Evolutionary conservation across 768 basidiomycete genomes (phyloP).

Genomic region (Dictyophora rubrovolvata): DNA sequence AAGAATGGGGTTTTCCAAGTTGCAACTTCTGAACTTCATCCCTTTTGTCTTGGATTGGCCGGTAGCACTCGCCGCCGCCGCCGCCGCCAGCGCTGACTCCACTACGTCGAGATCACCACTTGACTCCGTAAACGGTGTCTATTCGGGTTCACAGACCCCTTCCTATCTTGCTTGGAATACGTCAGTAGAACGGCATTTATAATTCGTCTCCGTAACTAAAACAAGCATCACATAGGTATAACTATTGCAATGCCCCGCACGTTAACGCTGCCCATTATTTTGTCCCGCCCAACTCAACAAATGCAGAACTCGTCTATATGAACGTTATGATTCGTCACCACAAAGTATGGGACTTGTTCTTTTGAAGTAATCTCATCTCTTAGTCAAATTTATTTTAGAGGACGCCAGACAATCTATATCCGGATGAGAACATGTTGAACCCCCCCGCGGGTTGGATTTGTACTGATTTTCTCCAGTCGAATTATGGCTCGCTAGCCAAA

Average conservation of each 20-base stretch:
- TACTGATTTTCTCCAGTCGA: constrained; percentile 26
- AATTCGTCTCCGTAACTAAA: no score
- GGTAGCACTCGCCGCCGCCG: not conserved
- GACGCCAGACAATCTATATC: constrained; percentile 41
- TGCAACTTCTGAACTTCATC: not conserved
- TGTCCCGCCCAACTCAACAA: constrained; percentile 16
- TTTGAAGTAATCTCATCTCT: not conserved
- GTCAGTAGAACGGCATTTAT: not conserved
- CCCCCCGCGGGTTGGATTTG: constrained; percentile 32
- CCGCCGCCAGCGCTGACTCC: not conserved
- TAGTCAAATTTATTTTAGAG: constrained; percentile 20
- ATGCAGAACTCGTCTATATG: constrained; percentile 29
- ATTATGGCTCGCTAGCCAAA: constrained; percentile 24
- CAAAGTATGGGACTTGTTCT: constrained; percentile 26
- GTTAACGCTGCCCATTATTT: constrained; percentile 31
- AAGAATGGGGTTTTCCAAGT: not conserved
- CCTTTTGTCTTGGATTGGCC: not conserved
- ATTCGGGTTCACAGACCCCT: constrained; percentile 36
- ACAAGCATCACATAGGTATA: constrained; percentile 21
- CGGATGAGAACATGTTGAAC: constrained; percentile 31
- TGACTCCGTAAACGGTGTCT: constrained; percentile 25
- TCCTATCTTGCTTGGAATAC: constrained; percentile 34
- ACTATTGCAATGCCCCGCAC: constrained; percentile 43
- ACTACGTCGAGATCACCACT: not conserved
- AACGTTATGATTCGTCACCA: constrained; percentile 38